Evolutionary conservation across 2,329 filamentous ascomycete species (phyloP).

Genomic region (Xylariales sp.): DNA sequence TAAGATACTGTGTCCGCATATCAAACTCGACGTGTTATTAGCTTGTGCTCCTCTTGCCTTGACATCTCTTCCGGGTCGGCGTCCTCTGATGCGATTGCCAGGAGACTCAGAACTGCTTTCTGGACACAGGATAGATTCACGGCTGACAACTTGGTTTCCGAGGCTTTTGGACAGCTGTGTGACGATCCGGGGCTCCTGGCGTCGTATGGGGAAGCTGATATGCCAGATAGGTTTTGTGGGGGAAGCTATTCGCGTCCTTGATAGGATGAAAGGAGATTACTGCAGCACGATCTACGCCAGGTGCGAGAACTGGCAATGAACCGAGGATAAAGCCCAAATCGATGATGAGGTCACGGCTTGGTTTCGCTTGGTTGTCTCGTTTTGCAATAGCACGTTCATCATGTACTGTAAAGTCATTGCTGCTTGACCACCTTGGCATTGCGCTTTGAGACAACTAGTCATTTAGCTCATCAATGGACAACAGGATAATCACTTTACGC

Average conservation of each 20-base stretch:
- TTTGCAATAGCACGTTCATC: too few relatives aligned
- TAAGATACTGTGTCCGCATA: not conserved
- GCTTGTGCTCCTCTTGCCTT: not conserved
- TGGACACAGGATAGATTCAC: not conserved
- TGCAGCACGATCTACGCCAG: constrained; percentile 21
- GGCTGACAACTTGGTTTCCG: not conserved
- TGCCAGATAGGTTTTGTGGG: constrained; percentile 19
- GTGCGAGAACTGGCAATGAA: constrained; percentile 14
- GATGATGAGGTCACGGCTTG: constrained; percentile 9
- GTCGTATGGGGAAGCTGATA: constrained; percentile 5
- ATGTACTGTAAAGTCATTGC: too few relatives aligned
- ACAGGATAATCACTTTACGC: too few relatives aligned
- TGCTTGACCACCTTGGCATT: not conserved
- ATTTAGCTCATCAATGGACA: too few relatives aligned
- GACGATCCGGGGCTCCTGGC: constrained; percentile 6
- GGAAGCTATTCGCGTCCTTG: constrained; percentile 17
- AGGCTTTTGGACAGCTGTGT: constrained; percentile 4
- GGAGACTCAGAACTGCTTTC: too few relatives aligned
- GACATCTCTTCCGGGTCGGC: too few relatives aligned
- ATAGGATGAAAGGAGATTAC: constrained; percentile 14
- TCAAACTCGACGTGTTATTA: not conserved
- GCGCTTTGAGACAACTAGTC: too few relatives aligned
- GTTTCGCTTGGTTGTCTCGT: too few relatives aligned
- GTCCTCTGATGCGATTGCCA: too few relatives aligned
- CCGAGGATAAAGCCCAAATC: constrained; percentile 3